A percentile compares a stretch with the other conserved stretches of the same genome.
Conservation (phyloP, 441 rosid species). For the Populus hybrid region DNA sequence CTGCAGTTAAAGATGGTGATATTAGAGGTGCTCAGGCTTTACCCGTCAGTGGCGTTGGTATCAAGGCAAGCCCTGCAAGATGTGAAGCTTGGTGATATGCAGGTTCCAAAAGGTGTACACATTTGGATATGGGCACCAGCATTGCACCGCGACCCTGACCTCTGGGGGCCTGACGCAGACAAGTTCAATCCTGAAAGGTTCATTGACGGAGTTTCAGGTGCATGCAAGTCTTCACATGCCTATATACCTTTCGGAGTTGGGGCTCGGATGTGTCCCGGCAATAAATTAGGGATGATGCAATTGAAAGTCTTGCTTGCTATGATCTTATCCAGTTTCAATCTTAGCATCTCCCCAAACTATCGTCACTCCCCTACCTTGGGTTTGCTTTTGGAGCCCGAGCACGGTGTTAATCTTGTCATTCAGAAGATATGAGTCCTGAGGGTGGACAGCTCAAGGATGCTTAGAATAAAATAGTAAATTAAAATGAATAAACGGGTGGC, state of each 20-base stretch:
- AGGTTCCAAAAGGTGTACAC: conserved; percentile 18
- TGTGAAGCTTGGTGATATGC: conserved; percentile 11
- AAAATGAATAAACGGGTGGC: background rate
- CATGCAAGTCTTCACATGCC: conserved; percentile 9
- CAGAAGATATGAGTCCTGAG: background rate
- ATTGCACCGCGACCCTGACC: conserved; percentile 18
- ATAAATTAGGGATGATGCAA: conserved; percentile 12
- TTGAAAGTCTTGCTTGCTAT: conserved; percentile 9
- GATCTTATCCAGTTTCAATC: conserved; percentile 12
- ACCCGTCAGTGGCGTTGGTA: conserved; percentile 8
- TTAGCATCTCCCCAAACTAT: conserved; percentile 14
- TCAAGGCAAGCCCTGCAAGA: conserved; percentile 22
- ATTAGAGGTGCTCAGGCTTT: conserved; percentile 16
- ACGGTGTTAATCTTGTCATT: conserved; percentile 14
- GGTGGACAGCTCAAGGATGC: background rate
- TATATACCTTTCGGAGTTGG: conserved; percentile 24
- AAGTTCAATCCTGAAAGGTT: conserved; percentile 27
- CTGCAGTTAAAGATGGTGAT: conserved; percentile 18
- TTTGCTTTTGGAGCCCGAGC: conserved; percentile 12
- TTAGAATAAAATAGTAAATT: background rate
- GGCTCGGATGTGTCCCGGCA: conserved; percentile 19
- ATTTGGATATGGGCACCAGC: conserved; percentile 14
- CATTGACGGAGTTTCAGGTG: conserved; percentile 10
- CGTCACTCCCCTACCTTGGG: conserved; percentile 11
- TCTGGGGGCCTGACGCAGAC: conserved; percentile 20